These are phyloP conservation scores for Alternaria conjuncta DNA, from an alignment of 2,329 filamentous ascomycete genomes.

Conservation along the genomic window DNA sequence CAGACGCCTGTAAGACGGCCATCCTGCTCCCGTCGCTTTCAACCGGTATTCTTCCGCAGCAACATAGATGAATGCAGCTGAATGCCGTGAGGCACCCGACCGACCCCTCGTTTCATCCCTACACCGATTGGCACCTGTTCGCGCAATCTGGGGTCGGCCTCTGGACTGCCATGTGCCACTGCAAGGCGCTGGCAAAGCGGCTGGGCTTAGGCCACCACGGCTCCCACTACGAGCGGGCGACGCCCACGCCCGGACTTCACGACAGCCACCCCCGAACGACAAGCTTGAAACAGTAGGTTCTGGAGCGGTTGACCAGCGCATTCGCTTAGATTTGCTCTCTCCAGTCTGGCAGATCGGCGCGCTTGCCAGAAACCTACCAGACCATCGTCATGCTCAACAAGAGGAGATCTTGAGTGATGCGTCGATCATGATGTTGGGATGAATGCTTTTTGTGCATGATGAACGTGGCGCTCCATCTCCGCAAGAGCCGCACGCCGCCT, in stretches of 20 bases:
- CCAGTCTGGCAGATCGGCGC: slow-evolving; percentile 4
- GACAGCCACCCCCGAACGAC: slow-evolving; percentile 13
- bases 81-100: slow-evolving; percentile 16
- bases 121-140: slow-evolving; percentile 24
- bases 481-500: slow-evolving; percentile 12
- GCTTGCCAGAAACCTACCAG: slow-evolving; percentile 10
- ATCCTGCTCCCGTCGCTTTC: slow-evolving; percentile 27
- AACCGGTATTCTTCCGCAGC: slow-evolving; percentile 38
- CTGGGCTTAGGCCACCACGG: slow-evolving; percentile 1
- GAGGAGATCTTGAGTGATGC: slow-evolving; percentile 13
- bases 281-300: slow-evolving; percentile 4
- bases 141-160: slow-evolving; percentile 18
- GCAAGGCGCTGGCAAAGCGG: slow-evolving; percentile 3
- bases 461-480: slow-evolving; percentile 28
- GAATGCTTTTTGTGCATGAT: slow-evolving; percentile 13
- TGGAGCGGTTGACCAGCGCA: not conserved
- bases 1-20: slow-evolving; percentile 8
- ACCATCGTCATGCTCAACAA: slow-evolving; percentile 22
- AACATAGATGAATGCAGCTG: slow-evolving; percentile 28
- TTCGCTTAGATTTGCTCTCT: slow-evolving; percentile 4
- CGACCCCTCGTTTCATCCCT: slow-evolving; percentile 28
- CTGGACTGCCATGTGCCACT: slow-evolving; percentile 1
- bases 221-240: not conserved
- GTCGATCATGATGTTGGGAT: slow-evolving; percentile 27
- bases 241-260: slow-evolving; percentile 10